Conservation (phyloP, 805 yeast species). For the Saccharomycopsis babjevae region DNA sequence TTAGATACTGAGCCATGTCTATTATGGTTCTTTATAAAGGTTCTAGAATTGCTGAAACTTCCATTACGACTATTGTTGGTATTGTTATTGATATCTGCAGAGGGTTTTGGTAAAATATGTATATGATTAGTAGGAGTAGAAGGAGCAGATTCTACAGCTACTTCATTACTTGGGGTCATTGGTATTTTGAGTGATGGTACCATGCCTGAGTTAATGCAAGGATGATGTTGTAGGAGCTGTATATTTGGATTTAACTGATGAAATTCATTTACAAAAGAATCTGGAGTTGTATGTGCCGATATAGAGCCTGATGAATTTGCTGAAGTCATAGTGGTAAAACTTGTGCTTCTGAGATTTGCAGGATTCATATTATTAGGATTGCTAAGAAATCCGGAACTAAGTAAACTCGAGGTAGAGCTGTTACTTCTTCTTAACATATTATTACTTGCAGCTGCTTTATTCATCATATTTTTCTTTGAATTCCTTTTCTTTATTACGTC, state of each 20-base stretch:
- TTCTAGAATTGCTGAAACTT: conserved; percentile 5
- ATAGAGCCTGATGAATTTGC: background rate
- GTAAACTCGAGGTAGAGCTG: conserved; percentile 5
- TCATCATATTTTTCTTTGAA: conserved; percentile 27
- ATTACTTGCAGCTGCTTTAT: background rate
- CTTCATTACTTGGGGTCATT: background rate
- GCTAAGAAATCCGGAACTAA: background rate
- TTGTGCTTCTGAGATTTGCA: background rate
- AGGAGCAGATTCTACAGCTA: background rate
- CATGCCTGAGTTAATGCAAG: background rate
- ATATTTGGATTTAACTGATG: conserved; percentile 1
- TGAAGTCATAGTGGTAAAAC: background rate
- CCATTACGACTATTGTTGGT: conserved; percentile 11
- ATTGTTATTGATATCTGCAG: conserved; percentile 1
- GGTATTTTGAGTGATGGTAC: background rate
- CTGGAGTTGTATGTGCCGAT: background rate
- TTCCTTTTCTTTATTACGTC: conserved; percentile 49
- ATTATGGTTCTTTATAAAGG: conserved; percentile 3
- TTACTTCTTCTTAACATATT: background rate
- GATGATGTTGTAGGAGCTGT: background rate
- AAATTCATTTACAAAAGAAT: background rate
- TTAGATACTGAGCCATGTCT: conserved; percentile 5
- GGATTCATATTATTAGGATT: background rate
- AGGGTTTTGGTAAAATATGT: conserved; percentile 16
- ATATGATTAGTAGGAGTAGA: conserved; percentile 11